These are phyloP conservation scores for Blastocystis sp. DNA, from an alignment of 352 stramenopile genomes.

Conservation along the genomic window DNA sequence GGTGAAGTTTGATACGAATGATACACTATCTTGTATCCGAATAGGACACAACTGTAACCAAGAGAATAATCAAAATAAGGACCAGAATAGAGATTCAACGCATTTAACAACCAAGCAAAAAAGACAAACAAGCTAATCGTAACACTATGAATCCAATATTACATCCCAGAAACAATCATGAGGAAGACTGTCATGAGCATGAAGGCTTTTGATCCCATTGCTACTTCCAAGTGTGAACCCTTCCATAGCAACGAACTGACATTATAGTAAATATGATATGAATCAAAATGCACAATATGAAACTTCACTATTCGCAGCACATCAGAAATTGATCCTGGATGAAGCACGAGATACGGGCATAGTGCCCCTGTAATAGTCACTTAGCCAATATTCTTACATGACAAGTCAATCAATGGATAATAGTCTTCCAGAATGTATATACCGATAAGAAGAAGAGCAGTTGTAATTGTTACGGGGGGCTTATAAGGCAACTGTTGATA, in stretches of 20 bases:
- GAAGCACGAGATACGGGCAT: neutral
- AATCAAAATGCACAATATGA: neutral
- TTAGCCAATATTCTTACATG: neutral
- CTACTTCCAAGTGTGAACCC: neutral
- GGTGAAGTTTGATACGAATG: neutral
- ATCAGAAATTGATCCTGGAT: neutral
- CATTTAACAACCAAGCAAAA: neutral
- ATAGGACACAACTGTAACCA: conserved; percentile 7
- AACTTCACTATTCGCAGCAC: neutral
- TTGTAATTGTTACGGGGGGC: neutral
- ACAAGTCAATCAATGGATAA: neutral
- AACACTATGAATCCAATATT: neutral
- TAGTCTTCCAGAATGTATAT: conserved; percentile 3
- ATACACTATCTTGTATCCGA: conserved; percentile 3
- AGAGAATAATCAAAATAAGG: neutral
- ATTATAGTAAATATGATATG: conserved; percentile 50
- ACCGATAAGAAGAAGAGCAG: neutral
- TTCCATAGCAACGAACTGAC: conserved; percentile 58
- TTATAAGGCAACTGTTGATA: neutral
- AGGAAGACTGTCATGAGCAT: neutral
- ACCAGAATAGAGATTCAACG: neutral
- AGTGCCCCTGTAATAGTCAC: neutral
- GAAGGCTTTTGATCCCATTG: conserved; percentile 4
- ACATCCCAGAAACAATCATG: neutral
- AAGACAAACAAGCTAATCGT: neutral